A percentile compares a stretch with the other conserved stretches of the same genome.
phyloP scores from a whole-genome alignment of 78 protist genomes.

The Speleostelium caveatum region DNA sequence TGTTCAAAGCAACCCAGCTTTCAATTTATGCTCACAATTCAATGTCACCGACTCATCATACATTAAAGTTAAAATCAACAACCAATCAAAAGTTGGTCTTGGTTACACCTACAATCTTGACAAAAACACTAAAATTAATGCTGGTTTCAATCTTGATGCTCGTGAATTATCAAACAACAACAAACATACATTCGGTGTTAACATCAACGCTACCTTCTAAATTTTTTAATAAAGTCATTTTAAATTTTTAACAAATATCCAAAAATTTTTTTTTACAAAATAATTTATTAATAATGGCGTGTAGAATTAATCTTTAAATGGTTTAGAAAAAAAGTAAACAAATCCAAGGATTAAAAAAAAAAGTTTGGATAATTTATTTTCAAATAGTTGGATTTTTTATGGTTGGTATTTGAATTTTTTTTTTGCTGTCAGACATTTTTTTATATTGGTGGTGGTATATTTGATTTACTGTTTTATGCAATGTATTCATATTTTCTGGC shows the following conservation, averaged over 20 bases:
- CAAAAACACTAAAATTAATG: neutral
- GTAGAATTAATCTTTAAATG: no score
- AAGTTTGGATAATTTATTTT: no score
- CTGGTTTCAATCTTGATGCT: constrained; percentile 17
- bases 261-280: no score
- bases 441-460: neutral
- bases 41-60: neutral
- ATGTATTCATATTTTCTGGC: constrained; percentile 78
- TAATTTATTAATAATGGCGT: no score
- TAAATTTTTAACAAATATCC: no score
- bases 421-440: no score
- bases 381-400: no score
- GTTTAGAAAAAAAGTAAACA: no score
- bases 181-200: constrained; percentile 32
- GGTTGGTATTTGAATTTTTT: neutral
- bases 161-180: neutral
- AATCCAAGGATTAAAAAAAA: no score
- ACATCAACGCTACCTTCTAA: constrained; percentile 21
- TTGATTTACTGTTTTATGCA: constrained; percentile 47
- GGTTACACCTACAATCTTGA: constrained; percentile 16
- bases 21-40: constrained; percentile 51
- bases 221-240: neutral
- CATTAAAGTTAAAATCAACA: constrained; percentile 40
- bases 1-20: constrained; percentile 29
- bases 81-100: neutral